phyloP scores from a whole-genome alignment of 441 rosid genomes.

The Arabidopsis lyrata region DNA sequence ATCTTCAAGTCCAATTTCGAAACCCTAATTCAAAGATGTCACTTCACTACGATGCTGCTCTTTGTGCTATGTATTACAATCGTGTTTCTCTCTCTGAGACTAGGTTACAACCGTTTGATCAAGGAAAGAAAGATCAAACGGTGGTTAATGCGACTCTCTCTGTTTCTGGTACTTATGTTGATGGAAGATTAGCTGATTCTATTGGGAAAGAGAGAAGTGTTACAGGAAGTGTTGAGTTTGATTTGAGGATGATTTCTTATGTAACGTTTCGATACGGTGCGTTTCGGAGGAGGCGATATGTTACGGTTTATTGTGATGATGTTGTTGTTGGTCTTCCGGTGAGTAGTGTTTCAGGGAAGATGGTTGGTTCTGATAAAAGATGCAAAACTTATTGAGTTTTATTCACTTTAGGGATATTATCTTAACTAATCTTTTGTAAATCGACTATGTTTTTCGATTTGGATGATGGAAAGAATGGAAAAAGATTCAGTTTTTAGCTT shows the following conservation, averaged over 20 bases:
- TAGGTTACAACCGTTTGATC: constrained; percentile 67
- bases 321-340: constrained; percentile 48
- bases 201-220: constrained; percentile 50
- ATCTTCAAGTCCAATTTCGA: constrained; percentile 52
- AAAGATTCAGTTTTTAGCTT: background rate
- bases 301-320: constrained; percentile 57
- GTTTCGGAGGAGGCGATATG: constrained; percentile 53
- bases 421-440: constrained; percentile 24
- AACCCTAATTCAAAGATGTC: constrained; percentile 84
- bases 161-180: constrained; percentile 55
- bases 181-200: constrained; percentile 18
- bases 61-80: constrained; percentile 42
- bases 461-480: constrained; percentile 4
- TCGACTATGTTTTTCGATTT: background rate
- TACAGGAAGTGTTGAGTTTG: constrained; percentile 55
- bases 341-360: constrained; percentile 59
- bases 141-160: constrained; percentile 53
- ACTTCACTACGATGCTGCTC: constrained; percentile 52
- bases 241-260: constrained; percentile 51
- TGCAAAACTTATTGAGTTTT: constrained; percentile 50
- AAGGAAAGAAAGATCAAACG: constrained; percentile 54
- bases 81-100: constrained; percentile 49
- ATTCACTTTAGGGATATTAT: background rate
- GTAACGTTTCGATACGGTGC: constrained; percentile 59
- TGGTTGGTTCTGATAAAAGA: constrained; percentile 50